Evolutionary conservation across 2,329 filamentous ascomycete genomes (phyloP), one percentile per base, ranked within the genome.

Genomic region (Chrysoporthe puriensis): DNA sequence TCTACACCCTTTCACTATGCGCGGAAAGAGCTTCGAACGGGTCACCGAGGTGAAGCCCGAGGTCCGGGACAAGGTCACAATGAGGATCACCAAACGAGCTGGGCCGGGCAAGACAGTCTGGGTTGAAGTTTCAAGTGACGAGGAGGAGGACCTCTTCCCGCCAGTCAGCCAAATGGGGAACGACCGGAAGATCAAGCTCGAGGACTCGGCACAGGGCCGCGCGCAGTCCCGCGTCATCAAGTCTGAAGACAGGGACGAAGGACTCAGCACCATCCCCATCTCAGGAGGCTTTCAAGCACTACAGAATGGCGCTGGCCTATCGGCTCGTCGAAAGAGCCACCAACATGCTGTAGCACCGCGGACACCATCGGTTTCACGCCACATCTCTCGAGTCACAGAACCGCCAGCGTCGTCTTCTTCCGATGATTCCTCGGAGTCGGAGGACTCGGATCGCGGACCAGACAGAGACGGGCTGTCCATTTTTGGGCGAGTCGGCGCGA

Each of bases 181-280:
- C 44, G 13, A n/a, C 44, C 44, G 26, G 26, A 14, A 32, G 7
- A 63, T 63, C 44, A 63, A 52, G 18, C 7, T 36, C 9, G 46
- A 63, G 32, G 14, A 40, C 6, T 8, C 32, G 21, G 32, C 26
- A 52, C 13, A 21, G 1, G 21, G 34, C 5, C 46, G 14, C n/a
- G 18, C 14, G 0, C 5, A 46, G 4, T n/a, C 48, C 11, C 44
- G n/a, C 14, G 46, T 44, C 32, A 54, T 63, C 61, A 63, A 63
- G 32, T 63, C 61, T 1, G 61, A 63, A 14, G 46, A 63, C 6
- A 14, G 26, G 13, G 44, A 63, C 6, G 26, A 63, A 54, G 46
- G 3, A 5, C 3, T 40, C 46, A 26, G 14, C 44, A 42, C 11
- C 21, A 63, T 16, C 3, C 34, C 42, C 14, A 11, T 46, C 18